Conservation (phyloP, 306 rosid genomes). For the Quercus robur region DNA sequence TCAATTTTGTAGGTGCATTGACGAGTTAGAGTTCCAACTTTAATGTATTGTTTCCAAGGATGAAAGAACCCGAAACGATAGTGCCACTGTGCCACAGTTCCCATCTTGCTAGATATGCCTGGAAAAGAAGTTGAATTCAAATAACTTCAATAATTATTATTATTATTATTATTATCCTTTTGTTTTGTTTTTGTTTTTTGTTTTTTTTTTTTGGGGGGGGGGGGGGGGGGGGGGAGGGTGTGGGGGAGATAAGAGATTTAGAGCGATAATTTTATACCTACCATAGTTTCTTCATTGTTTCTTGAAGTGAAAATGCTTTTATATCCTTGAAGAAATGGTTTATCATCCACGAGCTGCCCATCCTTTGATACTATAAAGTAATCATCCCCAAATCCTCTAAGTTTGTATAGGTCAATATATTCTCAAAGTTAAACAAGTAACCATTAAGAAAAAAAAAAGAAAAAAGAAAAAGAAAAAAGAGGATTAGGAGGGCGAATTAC, state of each 20-base stretch:
- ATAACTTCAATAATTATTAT: too few species aligned
- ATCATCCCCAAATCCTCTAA: constrained; percentile 38
- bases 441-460: too few species aligned
- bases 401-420: neutral
- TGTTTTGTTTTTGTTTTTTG: too few species aligned
- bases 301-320: constrained; percentile 49
- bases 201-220: too few species aligned
- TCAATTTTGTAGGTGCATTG: constrained; percentile 50
- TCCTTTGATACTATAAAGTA: constrained; percentile 27
- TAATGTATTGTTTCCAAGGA: constrained; percentile 57
- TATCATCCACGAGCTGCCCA: constrained; percentile 14
- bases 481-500: too few species aligned
- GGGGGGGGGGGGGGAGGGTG: too few species aligned
- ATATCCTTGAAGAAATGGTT: constrained; percentile 36
- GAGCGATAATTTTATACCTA: constrained; percentile 9
- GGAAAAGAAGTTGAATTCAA: too few species aligned
- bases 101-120: constrained; percentile 59
- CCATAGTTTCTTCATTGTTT: constrained; percentile 42
- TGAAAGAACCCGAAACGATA: constrained; percentile 39
- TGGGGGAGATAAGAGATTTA: too few species aligned
- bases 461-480: too few species aligned
- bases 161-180: too few species aligned
- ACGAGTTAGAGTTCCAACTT: constrained; percentile 43
- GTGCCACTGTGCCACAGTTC: constrained; percentile 35
- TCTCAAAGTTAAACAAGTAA: too few species aligned